Evolutionary conservation across 139 green algal genomes (phyloP).

Genomic region (Nannochloris sp.): DNA sequence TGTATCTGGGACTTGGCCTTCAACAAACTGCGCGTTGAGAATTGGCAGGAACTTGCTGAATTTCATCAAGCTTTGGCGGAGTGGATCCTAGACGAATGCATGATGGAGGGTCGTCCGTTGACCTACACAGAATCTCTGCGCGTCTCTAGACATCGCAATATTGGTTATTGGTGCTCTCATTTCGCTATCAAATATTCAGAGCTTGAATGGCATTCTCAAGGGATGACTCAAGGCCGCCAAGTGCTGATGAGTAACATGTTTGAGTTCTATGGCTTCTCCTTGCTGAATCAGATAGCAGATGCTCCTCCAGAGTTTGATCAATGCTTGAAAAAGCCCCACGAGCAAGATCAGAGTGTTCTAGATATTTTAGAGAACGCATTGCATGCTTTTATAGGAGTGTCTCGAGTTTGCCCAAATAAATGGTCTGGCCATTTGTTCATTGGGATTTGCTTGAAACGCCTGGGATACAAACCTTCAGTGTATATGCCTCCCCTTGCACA

Average conservation of each 20-base stretch:
- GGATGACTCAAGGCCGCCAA: not conserved
- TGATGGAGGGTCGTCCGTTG: no score
- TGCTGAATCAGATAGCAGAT: not conserved
- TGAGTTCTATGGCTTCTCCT: slow-evolving; percentile 2
- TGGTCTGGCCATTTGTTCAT: slow-evolving; percentile 2
- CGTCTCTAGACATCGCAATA: not conserved
- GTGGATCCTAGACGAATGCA: not conserved
- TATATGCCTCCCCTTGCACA: slow-evolving; percentile 2
- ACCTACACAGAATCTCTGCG: no score
- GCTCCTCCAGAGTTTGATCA: slow-evolving; percentile 10
- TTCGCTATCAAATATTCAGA: not conserved
- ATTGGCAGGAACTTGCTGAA: not conserved
- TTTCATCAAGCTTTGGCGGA: not conserved
- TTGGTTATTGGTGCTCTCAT: not conserved
- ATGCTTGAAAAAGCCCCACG: not conserved
- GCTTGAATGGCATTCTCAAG: not conserved
- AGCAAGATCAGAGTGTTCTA: not conserved
- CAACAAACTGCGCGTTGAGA: not conserved
- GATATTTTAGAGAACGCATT: not conserved
- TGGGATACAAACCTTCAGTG: not conserved
- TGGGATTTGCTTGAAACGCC: not conserved
- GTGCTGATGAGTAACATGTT: not conserved
- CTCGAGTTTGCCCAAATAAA: not conserved
- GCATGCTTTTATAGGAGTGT: not conserved
- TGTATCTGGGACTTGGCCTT: not conserved